Base-by-base conservation (phyloP, 2,329 filamentous ascomycete genomes). In the Fusarium siculi region DNA sequence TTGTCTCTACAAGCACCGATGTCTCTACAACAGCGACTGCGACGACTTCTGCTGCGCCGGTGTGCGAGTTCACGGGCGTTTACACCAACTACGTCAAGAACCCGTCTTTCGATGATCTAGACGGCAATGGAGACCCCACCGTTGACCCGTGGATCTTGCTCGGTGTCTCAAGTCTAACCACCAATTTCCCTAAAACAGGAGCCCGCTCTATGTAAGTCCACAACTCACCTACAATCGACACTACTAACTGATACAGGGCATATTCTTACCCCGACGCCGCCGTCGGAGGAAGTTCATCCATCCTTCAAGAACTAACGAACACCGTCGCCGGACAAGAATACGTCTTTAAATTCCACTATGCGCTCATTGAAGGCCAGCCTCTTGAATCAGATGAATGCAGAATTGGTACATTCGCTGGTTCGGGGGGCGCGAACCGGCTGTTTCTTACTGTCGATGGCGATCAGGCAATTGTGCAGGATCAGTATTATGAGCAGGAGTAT, bases 351-450 rank as follows among this genome's bases (percentile, higher is more conserved):
- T 64, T 43, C 7, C 49, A 60, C 44, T 64, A 23, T 34, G 32
- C 18, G 9, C 46, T 59, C 14, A 10, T 37, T 4, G 16, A 50
- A 2, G 61, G 61, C 5, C 28, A 42, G 9, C 44, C 61, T 7
- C 42, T 37, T 1, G 11, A 23, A 1, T 7, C 23, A 4, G 54
- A 64, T 0, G 25, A 25, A 4, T 64, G 44, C 6, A 52, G 55
- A 19, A 60, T 60, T 9, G 73, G 43, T 73, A 81, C 18, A 82
- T 78, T 59, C 7, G 54, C 61, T 37, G 44, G 55, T 7, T 10
- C 23, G 1, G 36, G 11, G 2, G 54, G 54, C 2, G 54, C 57
- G 4, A 49, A 42, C 0, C 1, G 4, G 2, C 2, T n/a, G 30
- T 63, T n/a, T 9, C 2, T 60, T 7, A 15, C 15, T 15, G 21